A percentile compares a stretch with the other conserved stretches of the same genome.
phyloP scores from a whole-genome alignment of 345 rosid species.

The Theobroma cacao region DNA sequence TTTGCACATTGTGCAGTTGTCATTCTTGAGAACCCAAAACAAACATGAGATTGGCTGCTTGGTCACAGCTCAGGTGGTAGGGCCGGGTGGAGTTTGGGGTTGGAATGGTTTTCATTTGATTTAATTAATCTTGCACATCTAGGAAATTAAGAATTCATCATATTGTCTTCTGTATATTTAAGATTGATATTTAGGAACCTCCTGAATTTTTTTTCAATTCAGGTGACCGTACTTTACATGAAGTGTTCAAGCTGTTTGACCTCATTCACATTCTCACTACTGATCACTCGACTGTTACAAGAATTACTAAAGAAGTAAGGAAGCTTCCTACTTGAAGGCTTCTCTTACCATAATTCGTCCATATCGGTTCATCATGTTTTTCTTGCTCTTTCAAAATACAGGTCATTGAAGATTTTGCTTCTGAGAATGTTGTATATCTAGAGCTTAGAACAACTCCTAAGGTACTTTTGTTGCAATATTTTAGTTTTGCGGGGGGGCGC shows the following conservation, averaged over 20 bases:
- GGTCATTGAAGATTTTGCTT: conserved; percentile 96
- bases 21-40: neutral
- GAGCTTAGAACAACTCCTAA: conserved; percentile 98
- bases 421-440: conserved; percentile 79
- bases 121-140: neutral
- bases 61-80: neutral
- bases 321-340: neutral
- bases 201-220: conserved; percentile 2
- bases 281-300: conserved; percentile 72
- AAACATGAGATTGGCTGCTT: neutral
- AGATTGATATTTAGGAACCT: neutral
- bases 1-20: neutral
- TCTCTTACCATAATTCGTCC: neutral
- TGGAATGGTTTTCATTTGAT: neutral
- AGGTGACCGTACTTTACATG: conserved; percentile 67
- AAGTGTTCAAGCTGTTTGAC: conserved; percentile 90
- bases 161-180: neutral
- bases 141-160: neutral
- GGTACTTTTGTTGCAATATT: conserved; percentile 37
- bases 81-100: neutral
- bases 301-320: conserved; percentile 82
- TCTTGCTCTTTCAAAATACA: conserved; percentile 14
- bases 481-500: neutral
- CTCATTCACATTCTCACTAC: conserved; percentile 80
- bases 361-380: neutral